Conservation (phyloP, 495 filamentous ascomycete species). For the Pseudomonodictys pantanalensis region DNA sequence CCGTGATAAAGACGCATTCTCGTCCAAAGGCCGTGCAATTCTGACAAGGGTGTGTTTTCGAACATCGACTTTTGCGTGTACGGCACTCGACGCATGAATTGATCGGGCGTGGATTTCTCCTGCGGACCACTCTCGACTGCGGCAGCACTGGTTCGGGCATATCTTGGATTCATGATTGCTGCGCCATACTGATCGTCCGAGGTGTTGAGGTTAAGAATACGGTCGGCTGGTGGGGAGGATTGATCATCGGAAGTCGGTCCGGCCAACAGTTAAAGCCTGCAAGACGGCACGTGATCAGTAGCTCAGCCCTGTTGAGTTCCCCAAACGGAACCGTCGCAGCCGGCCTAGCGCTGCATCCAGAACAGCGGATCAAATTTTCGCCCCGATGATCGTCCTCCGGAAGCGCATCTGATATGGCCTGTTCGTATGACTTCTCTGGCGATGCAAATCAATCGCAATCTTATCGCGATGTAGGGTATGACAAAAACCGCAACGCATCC, state of each 20-base stretch:
- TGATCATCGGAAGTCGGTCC: slow-evolving; percentile 20
- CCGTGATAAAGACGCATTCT: slow-evolving; percentile 33
- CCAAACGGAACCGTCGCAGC: neutral
- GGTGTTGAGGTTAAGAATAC: neutral
- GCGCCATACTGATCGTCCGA: neutral
- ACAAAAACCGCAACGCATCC: too few species aligned
- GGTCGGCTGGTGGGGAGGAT: neutral
- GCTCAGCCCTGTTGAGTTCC: neutral
- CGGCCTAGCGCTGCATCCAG: neutral
- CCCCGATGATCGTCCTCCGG: neutral
- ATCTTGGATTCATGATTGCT: slow-evolving; percentile 15
- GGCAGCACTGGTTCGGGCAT: slow-evolving; percentile 30
- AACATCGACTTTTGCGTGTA: slow-evolving; percentile 29
- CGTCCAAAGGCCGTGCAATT: slow-evolving; percentile 34
- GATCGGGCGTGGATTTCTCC: slow-evolving; percentile 33
- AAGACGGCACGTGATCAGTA: neutral
- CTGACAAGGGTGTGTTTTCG: slow-evolving; percentile 34
- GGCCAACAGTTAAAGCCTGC: neutral
- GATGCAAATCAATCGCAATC: too few species aligned
- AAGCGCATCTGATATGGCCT: too few species aligned
- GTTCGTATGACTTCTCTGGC: too few species aligned
- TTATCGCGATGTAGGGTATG: too few species aligned
- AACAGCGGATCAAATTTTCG: neutral
- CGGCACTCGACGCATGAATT: slow-evolving; percentile 34
- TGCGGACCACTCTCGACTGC: slow-evolving; percentile 31